A percentile compares a stretch with the other conserved stretches of the same genome.
Evolutionary conservation across 169 alveolate species (phyloP).

Genomic region (Plasmodium vinckei): DNA sequence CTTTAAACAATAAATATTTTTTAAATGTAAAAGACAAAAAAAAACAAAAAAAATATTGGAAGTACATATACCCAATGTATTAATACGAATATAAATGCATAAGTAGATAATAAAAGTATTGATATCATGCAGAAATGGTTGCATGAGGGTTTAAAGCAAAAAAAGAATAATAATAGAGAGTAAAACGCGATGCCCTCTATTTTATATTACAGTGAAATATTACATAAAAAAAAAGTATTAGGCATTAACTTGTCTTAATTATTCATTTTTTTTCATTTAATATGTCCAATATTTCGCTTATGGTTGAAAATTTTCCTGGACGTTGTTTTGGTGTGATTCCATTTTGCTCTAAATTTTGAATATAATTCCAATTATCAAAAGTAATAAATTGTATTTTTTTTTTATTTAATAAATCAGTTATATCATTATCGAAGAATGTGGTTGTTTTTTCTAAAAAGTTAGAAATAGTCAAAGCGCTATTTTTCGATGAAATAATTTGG

Average conservation of each 20-base stretch:
- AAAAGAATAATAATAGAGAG: too few relatives aligned
- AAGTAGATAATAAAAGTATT: too few relatives aligned
- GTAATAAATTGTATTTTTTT: slow-evolving; percentile 28
- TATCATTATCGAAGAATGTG: slow-evolving; percentile 39
- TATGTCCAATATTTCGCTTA: slow-evolving; percentile 11
- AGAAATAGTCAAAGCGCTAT: slow-evolving; percentile 10
- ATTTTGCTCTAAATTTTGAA: slow-evolving; percentile 20
- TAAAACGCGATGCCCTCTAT: too few relatives aligned
- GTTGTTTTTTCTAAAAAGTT: slow-evolving; percentile 43
- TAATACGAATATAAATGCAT: too few relatives aligned
- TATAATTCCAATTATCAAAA: slow-evolving; percentile 58
- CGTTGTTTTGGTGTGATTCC: slow-evolving; percentile 14
- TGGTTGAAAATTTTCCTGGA: slow-evolving; percentile 28
- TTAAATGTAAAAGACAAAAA: too few relatives aligned
- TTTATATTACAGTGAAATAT: too few relatives aligned
- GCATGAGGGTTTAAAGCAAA: too few relatives aligned
- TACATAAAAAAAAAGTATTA: background rate
- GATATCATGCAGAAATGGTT: too few relatives aligned
- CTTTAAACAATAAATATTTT: too few relatives aligned
- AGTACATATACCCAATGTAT: too few relatives aligned
- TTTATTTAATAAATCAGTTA: slow-evolving; percentile 21
- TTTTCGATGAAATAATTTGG: slow-evolving; percentile 38
- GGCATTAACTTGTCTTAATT: background rate
- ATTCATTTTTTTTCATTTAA: slow-evolving; percentile 10
- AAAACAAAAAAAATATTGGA: too few relatives aligned